Percentiles rank a stretch among this genome's conserved stretches.
Evolutionary conservation across 139 green algal species (phyloP).

Genomic region (Chlorella sp.): DNA sequence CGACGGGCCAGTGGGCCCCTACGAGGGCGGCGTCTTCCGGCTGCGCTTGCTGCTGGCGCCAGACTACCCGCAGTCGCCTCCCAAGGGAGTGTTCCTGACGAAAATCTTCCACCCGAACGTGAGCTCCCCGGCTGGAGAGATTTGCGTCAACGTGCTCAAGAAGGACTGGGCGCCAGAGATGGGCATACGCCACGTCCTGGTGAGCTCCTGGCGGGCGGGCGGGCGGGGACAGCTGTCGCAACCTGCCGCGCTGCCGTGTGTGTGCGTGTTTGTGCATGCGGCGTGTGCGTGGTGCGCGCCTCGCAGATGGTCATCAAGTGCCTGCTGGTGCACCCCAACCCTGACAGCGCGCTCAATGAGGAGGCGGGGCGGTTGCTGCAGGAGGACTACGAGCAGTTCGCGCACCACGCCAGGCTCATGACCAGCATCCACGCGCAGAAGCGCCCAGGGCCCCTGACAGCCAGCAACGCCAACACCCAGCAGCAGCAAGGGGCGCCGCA

Average conservation of each 20-base stretch:
- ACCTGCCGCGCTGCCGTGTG: slow-evolving; percentile 7
- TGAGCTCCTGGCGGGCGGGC: no score
- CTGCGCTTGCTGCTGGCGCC: slow-evolving; percentile 53
- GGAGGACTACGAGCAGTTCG: slow-evolving; percentile 80
- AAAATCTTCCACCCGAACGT: slow-evolving; percentile 99
- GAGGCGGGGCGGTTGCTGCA: slow-evolving; percentile 93
- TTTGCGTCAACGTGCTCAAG: slow-evolving; percentile 98
- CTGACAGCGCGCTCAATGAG: slow-evolving; percentile 95
- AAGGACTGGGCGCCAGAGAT: slow-evolving; percentile 20
- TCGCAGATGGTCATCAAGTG: slow-evolving; percentile 75
- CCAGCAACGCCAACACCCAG: slow-evolving; percentile 49
- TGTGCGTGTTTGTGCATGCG: slow-evolving; percentile 12
- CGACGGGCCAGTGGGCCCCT: slow-evolving; percentile 24
- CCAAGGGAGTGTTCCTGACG: slow-evolving; percentile 69
- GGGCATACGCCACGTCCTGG: slow-evolving; percentile 13
- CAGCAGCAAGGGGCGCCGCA: neutral
- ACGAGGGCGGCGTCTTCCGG: slow-evolving; percentile 78
- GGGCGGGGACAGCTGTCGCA: no score
- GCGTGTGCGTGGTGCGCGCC: no score
- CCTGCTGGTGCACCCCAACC: slow-evolving; percentile 94
- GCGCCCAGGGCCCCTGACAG: slow-evolving; percentile 54
- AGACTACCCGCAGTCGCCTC: slow-evolving; percentile 52
- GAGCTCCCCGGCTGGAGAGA: slow-evolving; percentile 71
- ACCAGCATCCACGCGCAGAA: slow-evolving; percentile 62
- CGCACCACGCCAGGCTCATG: slow-evolving; percentile 80